Evolutionary conservation across 345 rosid species (phyloP), one percentile per base, ranked within the genome.

Genomic region (Microcos paniculata): DNA sequence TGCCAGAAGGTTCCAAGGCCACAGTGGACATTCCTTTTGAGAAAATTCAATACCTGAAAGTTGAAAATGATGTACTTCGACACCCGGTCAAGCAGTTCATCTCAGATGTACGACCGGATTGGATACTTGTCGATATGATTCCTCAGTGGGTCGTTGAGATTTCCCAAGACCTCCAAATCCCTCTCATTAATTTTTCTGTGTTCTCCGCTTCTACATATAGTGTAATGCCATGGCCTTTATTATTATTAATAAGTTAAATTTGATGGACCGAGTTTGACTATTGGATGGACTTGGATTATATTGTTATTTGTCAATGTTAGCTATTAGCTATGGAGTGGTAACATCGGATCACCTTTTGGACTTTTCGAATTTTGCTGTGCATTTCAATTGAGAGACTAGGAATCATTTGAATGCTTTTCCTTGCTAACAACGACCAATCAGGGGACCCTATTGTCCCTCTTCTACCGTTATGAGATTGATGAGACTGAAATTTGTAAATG

Each of bases 31-130:
- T 72, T 45, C 66, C 76, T 42, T 24, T 10, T 18, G 70, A 73
- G 31, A 46, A 73, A 45, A 30, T 43, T 51, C 69, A 56, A 16
- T 48, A 58, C 77, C 66, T 87, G 35, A 81, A 81, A 48, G 19
- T 71, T 10, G 82, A 84, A 0, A 81, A 74, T 31, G 86, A 83
- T 58, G 71, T 72, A 16, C 82, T 84, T 1, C 68, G 75, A 31
- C 72, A 65, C 7, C 84, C 90, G 4, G 30, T 82, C 67, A 63
- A 52, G 21, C 68, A 58, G 23, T 76, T 77, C 61, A 21, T 83
- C 0, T 46, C 56, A 0, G 62, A 72, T 0, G 65, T 65, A 24
- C 35, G 55, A 0, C 84, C 82, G 0, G 79, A 82, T 16, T 82
- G 82, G 83, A 76, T 83, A 12, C n/a, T 87, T 58, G 19, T 69